A percentile compares a stretch with the other conserved stretches of the same genome.
These are phyloP conservation scores for Ensete glaucum DNA, from an alignment of 176 grass and related monocot genomes.

Conservation along the genomic window DNA sequence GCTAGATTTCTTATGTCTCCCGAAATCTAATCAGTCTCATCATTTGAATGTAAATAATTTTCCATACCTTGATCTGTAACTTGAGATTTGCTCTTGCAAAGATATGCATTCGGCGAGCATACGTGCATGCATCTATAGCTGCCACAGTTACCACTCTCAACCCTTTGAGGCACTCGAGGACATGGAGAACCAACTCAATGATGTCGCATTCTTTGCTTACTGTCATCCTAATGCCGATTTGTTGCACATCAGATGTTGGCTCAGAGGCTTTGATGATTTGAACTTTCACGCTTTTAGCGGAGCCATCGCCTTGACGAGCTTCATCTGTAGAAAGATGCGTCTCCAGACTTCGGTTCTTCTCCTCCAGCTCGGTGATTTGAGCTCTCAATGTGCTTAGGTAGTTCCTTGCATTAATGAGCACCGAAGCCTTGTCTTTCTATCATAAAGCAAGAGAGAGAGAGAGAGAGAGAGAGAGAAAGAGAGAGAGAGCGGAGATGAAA, in stretches of 20 bases:
- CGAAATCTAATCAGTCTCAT: too few species aligned
- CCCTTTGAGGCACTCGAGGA: constrained; percentile 54
- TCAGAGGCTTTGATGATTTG: constrained; percentile 29
- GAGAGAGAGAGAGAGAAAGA: background rate
- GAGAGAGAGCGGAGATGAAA: background rate
- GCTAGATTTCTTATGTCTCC: too few species aligned
- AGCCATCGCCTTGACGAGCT: background rate
- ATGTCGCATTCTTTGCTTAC: constrained; percentile 70
- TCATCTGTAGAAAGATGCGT: constrained; percentile 24
- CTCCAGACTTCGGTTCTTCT: constrained; percentile 79
- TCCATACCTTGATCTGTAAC: constrained; percentile 49
- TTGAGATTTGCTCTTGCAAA: constrained; percentile 67
- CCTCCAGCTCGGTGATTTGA: constrained; percentile 62
- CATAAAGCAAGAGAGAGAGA: constrained; percentile 7
- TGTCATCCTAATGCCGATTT: constrained; percentile 56
- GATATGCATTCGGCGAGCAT: constrained; percentile 47
- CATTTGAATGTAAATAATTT: background rate
- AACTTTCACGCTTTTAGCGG: constrained; percentile 35
- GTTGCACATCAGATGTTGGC: constrained; percentile 15
- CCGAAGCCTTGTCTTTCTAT: constrained; percentile 92
- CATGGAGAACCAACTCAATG: constrained; percentile 54
- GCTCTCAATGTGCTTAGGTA: constrained; percentile 51
- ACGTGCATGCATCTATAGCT: constrained; percentile 69
- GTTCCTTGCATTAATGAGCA: constrained; percentile 54
- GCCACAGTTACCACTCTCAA: constrained; percentile 35